Evolutionary conservation across 2,329 filamentous ascomycete genomes (phyloP).

Genomic region (Diaporthe velutina): DNA sequence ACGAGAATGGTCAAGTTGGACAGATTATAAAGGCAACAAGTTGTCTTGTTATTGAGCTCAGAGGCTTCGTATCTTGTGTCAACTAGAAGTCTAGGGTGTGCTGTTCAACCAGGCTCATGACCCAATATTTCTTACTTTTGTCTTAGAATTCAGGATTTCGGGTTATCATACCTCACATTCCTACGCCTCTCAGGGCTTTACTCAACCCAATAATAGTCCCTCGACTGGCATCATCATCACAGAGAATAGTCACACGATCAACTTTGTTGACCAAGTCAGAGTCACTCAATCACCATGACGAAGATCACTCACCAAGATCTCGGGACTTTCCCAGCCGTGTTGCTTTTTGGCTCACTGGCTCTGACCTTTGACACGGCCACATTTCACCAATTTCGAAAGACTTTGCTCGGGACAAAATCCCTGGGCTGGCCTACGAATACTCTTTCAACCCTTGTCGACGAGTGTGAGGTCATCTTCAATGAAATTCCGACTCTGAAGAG

Average conservation of each 20-base stretch:
- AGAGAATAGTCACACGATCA: background rate
- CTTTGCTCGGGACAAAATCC: background rate
- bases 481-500: background rate
- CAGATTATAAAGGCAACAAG: background rate
- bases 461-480: background rate
- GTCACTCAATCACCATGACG: background rate
- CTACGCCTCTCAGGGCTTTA: background rate
- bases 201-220: background rate
- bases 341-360: slow-evolving; percentile 19
- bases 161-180: background rate
- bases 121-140: background rate
- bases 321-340: slow-evolving; percentile 15
- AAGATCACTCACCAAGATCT: background rate
- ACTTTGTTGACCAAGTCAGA: background rate
- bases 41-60: background rate
- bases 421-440: slow-evolving; percentile 5
- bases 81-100: background rate
- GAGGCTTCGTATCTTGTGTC: background rate
- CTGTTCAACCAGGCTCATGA: slow-evolving; percentile 3
- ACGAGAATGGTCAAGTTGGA: background rate
- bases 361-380: background rate
- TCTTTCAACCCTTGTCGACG: slow-evolving; percentile 14
- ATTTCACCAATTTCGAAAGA: background rate
- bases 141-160: background rate
- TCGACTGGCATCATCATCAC: background rate